Percentiles rank a stretch among this genome's conserved stretches.
Conservation (phyloP, 2,329 filamentous ascomycete genomes). For the Byssoonygena ceratinophila region DNA sequence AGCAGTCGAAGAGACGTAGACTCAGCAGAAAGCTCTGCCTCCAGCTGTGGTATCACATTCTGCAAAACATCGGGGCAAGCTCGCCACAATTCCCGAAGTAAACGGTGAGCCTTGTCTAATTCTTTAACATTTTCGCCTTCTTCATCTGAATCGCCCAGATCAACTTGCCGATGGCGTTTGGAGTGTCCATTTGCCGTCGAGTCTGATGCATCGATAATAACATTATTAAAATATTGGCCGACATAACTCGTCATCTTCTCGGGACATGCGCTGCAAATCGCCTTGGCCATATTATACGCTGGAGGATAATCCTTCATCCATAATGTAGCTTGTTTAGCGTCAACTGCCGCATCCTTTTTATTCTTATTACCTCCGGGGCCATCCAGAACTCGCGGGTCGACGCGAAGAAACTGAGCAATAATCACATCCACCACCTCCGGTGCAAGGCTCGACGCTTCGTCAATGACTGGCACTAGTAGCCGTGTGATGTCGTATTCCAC, state of each 20-base stretch:
- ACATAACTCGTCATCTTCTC: constrained; percentile 94
- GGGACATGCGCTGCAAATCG: constrained; percentile 75
- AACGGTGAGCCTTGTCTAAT: constrained; percentile 74
- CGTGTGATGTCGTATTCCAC: constrained; percentile 87
- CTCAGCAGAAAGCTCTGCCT: constrained; percentile 83
- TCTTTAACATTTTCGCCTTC: constrained; percentile 78
- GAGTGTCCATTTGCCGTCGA: constrained; percentile 45
- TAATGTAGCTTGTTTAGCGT: constrained; percentile 71
- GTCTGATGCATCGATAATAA: constrained; percentile 77
- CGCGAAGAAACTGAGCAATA: constrained; percentile 87
- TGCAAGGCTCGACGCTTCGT: constrained; percentile 69
- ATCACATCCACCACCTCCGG: constrained; percentile 80
- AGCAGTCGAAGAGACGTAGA: constrained; percentile 75
- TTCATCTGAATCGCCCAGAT: constrained; percentile 53
- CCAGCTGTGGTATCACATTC: constrained; percentile 87
- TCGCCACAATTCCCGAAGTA: constrained; percentile 88
- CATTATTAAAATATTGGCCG: constrained; percentile 92
- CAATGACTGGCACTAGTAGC: constrained; percentile 72
- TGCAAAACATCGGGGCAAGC: constrained; percentile 78
- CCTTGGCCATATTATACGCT: constrained; percentile 93
- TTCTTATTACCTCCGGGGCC: constrained; percentile 40
- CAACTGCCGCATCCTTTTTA: constrained; percentile 48
- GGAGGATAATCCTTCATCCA: constrained; percentile 79
- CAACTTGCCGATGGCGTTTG: constrained; percentile 37
- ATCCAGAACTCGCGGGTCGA: constrained; percentile 54